Evolutionary conservation across 495 filamentous ascomycete species (phyloP).

Genomic region (Aspergillus olivimuriae): DNA sequence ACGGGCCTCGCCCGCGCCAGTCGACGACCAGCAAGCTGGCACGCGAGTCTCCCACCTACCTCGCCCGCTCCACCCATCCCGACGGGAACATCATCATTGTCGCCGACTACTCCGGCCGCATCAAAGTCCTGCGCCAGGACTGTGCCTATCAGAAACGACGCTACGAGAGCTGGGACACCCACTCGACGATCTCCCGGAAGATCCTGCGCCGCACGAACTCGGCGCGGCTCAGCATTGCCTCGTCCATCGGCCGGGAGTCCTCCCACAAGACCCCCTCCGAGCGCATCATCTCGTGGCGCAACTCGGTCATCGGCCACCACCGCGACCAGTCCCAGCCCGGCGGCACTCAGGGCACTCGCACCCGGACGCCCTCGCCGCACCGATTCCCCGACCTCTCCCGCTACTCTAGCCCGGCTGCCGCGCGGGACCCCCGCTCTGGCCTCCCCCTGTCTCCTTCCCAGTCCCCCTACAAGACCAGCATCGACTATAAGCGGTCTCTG

Average conservation of each 20-base stretch:
- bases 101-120: conserved; percentile 77
- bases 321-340: conserved; percentile 32
- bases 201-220: conserved; percentile 64
- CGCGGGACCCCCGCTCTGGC: conserved; percentile 25
- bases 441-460: conserved; percentile 30
- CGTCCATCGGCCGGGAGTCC: conserved; percentile 40
- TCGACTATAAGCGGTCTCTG: conserved; percentile 22
- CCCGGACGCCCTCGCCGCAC: conserved; percentile 53
- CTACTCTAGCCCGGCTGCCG: conserved; percentile 21
- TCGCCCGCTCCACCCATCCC: conserved; percentile 65
- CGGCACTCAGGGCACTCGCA: conserved; percentile 29
- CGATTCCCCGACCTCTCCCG: conserved; percentile 35
- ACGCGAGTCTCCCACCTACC: conserved; percentile 60
- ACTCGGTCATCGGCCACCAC: conserved; percentile 57
- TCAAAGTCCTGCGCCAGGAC: conserved; percentile 93
- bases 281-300: conserved; percentile 87
- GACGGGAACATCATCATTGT: conserved; percentile 91
- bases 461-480: conserved; percentile 27
- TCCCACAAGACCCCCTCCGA: conserved; percentile 61
- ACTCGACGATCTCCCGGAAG: conserved; percentile 72
- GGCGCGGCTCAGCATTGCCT: conserved; percentile 46
- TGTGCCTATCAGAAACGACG: conserved; percentile 66
- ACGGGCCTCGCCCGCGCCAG: conserved; percentile 16
- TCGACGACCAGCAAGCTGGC: conserved; percentile 48
- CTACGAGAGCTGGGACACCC: conserved; percentile 45